Conservation (phyloP, 208 protist genomes). For the Trichomonas tenax region DNA sequence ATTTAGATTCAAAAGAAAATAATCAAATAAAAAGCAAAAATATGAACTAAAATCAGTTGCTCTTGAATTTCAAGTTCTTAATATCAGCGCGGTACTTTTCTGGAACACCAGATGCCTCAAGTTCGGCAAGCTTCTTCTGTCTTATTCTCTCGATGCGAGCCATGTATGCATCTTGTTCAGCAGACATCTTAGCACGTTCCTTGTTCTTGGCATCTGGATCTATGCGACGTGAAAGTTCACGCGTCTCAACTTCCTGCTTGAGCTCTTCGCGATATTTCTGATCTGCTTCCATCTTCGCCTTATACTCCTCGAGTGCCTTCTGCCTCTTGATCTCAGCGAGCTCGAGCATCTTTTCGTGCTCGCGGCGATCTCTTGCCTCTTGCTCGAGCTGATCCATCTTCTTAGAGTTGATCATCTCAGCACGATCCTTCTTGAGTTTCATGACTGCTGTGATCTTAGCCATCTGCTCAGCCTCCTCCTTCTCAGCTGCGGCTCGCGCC, state of each 20-base stretch:
- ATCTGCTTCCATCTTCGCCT: not conserved
- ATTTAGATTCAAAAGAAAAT: not conserved
- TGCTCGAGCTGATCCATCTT: not conserved
- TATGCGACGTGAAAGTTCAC: not conserved
- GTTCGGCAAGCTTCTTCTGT: not conserved
- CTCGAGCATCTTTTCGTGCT: no score
- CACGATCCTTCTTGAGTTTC: not conserved
- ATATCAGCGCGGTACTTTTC: constrained; percentile 6
- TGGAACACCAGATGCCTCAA: not conserved
- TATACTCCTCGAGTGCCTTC: not conserved
- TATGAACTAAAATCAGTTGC: no score
- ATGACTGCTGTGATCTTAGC: no score
- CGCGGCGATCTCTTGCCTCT: not conserved
- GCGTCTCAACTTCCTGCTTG: not conserved
- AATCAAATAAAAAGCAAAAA: no score
- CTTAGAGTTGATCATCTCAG: not conserved
- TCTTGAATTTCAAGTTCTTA: not conserved
- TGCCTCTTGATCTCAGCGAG: no score
- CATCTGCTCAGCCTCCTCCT: not conserved
- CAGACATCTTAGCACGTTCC: not conserved
- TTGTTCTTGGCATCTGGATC: not conserved
- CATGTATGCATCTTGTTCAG: not conserved
- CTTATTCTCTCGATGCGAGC: not conserved
- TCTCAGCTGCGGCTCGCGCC: no score
- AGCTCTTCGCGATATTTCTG: not conserved